Evolutionary conservation across 2,329 filamentous ascomycete species (phyloP).

Genomic region (Botrytis sinoallii): DNA sequence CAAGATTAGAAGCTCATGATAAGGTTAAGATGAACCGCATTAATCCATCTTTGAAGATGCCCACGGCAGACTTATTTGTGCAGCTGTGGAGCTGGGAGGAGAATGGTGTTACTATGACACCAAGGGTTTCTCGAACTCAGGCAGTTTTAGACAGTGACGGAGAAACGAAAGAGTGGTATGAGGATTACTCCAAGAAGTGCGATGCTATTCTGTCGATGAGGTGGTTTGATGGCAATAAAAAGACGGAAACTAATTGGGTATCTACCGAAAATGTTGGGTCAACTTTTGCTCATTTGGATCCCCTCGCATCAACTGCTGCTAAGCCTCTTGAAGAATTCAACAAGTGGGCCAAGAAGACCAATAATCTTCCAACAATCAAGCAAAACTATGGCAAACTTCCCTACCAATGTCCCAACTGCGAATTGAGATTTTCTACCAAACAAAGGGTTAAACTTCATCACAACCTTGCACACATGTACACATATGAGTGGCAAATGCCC

Average conservation of each 20-base stretch:
- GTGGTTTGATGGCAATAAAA: background rate
- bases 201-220: background rate
- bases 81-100: slow-evolving; percentile 1
- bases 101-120: background rate
- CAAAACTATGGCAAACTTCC: background rate
- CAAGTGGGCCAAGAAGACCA: background rate
- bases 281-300: background rate
- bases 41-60: background rate
- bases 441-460: background rate
- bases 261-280: background rate
- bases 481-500: background rate
- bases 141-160: background rate
- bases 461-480: background rate
- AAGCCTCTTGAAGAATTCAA: background rate
- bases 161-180: background rate
- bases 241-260: background rate
- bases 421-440: background rate
- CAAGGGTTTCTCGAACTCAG: background rate
- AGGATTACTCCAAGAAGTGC: background rate
- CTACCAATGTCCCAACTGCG: background rate
- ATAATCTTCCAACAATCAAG: background rate
- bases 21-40: background rate
- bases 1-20: background rate
- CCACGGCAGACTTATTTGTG: background rate
- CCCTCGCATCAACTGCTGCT: background rate